A percentile compares a stretch with the other conserved stretches of the same genome.
These are phyloP conservation scores for Westerdykella ornata DNA, from an alignment of 2,329 filamentous ascomycete species.

Conservation along the genomic window DNA sequence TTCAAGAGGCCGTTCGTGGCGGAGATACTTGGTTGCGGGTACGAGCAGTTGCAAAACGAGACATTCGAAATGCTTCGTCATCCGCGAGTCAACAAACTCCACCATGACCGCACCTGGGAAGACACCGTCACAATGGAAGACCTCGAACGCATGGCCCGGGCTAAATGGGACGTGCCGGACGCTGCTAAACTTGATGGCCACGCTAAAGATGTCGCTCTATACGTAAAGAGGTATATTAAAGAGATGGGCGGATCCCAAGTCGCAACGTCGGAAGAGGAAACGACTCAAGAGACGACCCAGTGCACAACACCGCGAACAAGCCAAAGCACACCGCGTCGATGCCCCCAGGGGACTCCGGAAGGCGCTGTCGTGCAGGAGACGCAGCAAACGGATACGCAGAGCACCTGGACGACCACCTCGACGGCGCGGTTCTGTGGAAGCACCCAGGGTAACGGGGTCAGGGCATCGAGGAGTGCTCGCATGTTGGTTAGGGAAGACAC, in stretches of 20 bases:
- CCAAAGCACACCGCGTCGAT: slow-evolving; percentile 1
- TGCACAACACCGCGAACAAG: slow-evolving; percentile 12
- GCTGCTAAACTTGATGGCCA: slow-evolving; percentile 22
- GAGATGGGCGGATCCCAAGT: slow-evolving; percentile 14
- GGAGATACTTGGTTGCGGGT: slow-evolving; percentile 73
- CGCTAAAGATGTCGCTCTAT: slow-evolving; percentile 25
- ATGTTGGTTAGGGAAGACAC: slow-evolving; percentile 20
- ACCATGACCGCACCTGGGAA: slow-evolving; percentile 63
- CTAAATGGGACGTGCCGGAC: slow-evolving; percentile 40
- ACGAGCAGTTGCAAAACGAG: slow-evolving; percentile 63
- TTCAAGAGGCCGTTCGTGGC: slow-evolving; percentile 70
- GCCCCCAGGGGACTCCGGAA: background rate
- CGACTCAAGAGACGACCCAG: slow-evolving; percentile 19
- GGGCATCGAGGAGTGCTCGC: slow-evolving; percentile 13
- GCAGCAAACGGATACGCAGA: slow-evolving; percentile 6
- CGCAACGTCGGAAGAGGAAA: slow-evolving; percentile 13
- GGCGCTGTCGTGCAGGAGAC: slow-evolving; percentile 17
- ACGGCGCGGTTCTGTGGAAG: slow-evolving; percentile 15
- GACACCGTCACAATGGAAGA: slow-evolving; percentile 65
- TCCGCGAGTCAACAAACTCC: slow-evolving; percentile 67
- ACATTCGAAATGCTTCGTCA: slow-evolving; percentile 71
- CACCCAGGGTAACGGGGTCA: slow-evolving; percentile 17
- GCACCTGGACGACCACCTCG: slow-evolving; percentile 7
- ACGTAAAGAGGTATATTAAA: slow-evolving; percentile 16
- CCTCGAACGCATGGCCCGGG: slow-evolving; percentile 59